Conservation (phyloP, 2,329 filamentous ascomycete species). For the Dactylellina haptotyla region DNA sequence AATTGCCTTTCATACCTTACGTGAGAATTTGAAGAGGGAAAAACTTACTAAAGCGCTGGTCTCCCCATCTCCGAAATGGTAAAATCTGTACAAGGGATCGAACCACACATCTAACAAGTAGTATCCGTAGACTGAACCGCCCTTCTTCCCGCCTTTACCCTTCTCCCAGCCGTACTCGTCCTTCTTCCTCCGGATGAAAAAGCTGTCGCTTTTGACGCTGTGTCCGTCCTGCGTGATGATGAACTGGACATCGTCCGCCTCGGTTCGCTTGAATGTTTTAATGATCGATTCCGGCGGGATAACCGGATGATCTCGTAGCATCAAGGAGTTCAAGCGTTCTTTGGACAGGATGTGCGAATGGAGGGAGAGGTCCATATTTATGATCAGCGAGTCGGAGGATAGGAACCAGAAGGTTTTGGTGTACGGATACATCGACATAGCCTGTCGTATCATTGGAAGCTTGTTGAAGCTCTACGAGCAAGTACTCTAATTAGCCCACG, state of each 20-base stretch:
- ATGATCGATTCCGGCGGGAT: constrained; percentile 97
- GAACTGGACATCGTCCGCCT: constrained; percentile 79
- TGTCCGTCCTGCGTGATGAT: constrained; percentile 85
- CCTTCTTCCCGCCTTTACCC: constrained; percentile 30
- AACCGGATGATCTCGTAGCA: constrained; percentile 85
- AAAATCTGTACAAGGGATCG: constrained; percentile 89
- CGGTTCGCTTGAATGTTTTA: constrained; percentile 87
- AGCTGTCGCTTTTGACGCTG: constrained; percentile 79
- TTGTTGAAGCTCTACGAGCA: constrained; percentile 76
- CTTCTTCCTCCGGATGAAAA: constrained; percentile 82
- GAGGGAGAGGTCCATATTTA: constrained; percentile 78
- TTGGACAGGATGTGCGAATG: constrained; percentile 76
- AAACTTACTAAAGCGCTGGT: constrained; percentile 81
- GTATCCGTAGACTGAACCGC: constrained; percentile 37
- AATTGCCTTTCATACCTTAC: neutral
- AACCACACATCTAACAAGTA: constrained; percentile 91
- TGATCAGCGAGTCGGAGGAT: constrained; percentile 84
- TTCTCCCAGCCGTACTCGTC: constrained; percentile 72
- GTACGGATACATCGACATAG: constrained; percentile 80
- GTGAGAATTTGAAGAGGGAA: constrained; percentile 3
- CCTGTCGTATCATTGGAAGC: constrained; percentile 87
- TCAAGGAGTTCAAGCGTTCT: constrained; percentile 75
- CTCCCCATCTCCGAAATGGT: constrained; percentile 94
- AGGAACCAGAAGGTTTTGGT: constrained; percentile 87
- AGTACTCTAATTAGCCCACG: constrained; percentile 67